These are phyloP conservation scores for Volvariella surrecta DNA, from an alignment of 1,284 basidiomycete species.

Conservation along the genomic window DNA sequence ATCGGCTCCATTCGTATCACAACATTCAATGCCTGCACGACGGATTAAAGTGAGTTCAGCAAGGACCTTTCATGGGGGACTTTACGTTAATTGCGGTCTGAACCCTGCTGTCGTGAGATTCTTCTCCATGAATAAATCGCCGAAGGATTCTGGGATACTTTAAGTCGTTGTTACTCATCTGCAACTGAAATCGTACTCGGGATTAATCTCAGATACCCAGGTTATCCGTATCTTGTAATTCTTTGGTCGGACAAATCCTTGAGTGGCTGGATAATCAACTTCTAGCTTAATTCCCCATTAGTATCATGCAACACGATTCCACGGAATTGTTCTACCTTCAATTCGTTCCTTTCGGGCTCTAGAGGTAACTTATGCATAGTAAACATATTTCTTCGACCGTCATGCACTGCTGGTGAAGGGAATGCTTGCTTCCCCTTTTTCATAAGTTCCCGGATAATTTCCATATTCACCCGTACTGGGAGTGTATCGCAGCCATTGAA, in stretches of 20 bases:
- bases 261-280: too few species aligned
- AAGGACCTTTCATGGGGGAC: too few species aligned
- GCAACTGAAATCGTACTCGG: constrained; percentile 44
- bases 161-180: constrained; percentile 2
- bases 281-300: too few species aligned
- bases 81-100: constrained; percentile 65
- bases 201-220: constrained; percentile 67
- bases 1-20: constrained; percentile 68
- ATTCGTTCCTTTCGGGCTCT: constrained; percentile 31
- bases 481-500: too few species aligned
- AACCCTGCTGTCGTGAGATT: constrained; percentile 61
- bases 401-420: constrained; percentile 59
- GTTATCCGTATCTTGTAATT: constrained; percentile 55
- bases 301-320: too few species aligned
- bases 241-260: too few species aligned
- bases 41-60: too few species aligned
- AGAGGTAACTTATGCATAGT: constrained; percentile 48
- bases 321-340: too few species aligned
- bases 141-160: constrained; percentile 54
- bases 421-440: constrained; percentile 49
- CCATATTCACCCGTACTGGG: constrained; percentile 37
- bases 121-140: constrained; percentile 57
- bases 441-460: constrained; percentile 55
- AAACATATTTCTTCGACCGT: constrained; percentile 74
- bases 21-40: constrained; percentile 60